Evolutionary conservation across 805 yeast genomes (phyloP), one percentile per base, ranked within the genome.

Genomic region (Kockiozyma suomiensis): DNA sequence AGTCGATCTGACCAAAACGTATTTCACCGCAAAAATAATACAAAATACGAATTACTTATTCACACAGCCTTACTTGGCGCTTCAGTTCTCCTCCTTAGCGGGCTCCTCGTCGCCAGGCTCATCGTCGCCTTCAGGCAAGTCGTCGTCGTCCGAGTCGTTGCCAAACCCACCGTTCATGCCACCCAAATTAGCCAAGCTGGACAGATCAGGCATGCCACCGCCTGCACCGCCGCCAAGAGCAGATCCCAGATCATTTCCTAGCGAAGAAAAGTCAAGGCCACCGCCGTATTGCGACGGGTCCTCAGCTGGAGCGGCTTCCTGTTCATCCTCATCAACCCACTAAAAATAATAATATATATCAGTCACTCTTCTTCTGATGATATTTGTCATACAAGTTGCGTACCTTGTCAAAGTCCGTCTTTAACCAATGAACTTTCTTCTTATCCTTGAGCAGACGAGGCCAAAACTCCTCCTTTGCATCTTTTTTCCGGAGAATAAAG

Each of bases 321-420:
- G 99, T 76, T 93, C 99, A 72, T 93, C 99, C 78, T 93, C 98
- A 72, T 93, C 99, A 42, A 89, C 96, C 99, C 99, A 93, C 75
- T 86, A 56, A 25, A 23, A 6, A 46, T 10, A 3, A 33, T 2
- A 28, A 35, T 19, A 54, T n/a, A n/a, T n/a, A n/a, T n/a, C n/a
- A n/a, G n/a, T n/a, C n/a, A n/a, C n/a, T n/a, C n/a, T n/a, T n/a
- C n/a, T n/a, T n/a, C n/a, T n/a, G n/a, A n/a, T n/a, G n/a, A n/a
- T n/a, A n/a, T n/a, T n/a, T n/a, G n/a, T n/a, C n/a, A n/a, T n/a
- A n/a, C n/a, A n/a, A n/a, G n/a, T n/a, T n/a, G n/a, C 65, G 12
- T 17, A 62, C 66, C 66, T 57, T 89, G 78, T 92, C 97, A 72
- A 93, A 93, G 72, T 93, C 98, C 13, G 99, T 93, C 79, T 89